These are phyloP conservation scores for Celoporthe dispersa DNA, from an alignment of 2,329 filamentous ascomycete species.

Conservation along the genomic window DNA sequence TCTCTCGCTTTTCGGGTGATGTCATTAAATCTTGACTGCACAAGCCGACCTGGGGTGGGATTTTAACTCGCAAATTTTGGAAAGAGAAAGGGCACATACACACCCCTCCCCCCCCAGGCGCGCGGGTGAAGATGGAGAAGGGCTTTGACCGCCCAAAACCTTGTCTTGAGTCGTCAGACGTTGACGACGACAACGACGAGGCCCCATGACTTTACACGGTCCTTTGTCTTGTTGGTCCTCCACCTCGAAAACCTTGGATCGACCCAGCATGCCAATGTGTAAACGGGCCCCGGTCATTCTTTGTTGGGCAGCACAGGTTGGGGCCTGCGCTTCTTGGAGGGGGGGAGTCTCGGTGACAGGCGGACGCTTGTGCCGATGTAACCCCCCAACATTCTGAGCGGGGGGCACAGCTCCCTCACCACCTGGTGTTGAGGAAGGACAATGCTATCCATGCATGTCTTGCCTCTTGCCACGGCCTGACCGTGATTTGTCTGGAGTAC, in stretches of 20 bases:
- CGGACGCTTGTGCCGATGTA: neutral
- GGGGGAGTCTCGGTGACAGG: neutral
- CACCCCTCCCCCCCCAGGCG: too few relatives aligned
- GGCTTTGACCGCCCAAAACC: neutral
- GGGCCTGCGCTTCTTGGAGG: neutral
- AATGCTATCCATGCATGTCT: neutral
- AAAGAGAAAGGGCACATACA: neutral
- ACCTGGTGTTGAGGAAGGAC: neutral
- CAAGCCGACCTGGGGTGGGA: neutral
- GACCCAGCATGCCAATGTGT: neutral
- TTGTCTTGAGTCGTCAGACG: neutral
- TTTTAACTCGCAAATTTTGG: neutral
- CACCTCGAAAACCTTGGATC: neutral
- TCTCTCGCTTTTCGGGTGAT: neutral
- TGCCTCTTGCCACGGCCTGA: neutral
- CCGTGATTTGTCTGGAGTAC: neutral
- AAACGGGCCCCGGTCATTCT: neutral
- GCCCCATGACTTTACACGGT: neutral
- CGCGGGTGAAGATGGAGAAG: too few relatives aligned
- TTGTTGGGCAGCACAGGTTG: constrained; percentile 6
- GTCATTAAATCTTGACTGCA: neutral
- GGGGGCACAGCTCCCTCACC: neutral
- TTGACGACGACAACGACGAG: neutral
- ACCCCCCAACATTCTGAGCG: constrained; percentile 8
- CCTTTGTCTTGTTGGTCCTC: constrained; percentile 3